A percentile compares a stretch with the other conserved stretches of the same genome.
Evolutionary conservation across 306 rosid genomes (phyloP).

Genomic region (Gastrolobium bilobum): DNA sequence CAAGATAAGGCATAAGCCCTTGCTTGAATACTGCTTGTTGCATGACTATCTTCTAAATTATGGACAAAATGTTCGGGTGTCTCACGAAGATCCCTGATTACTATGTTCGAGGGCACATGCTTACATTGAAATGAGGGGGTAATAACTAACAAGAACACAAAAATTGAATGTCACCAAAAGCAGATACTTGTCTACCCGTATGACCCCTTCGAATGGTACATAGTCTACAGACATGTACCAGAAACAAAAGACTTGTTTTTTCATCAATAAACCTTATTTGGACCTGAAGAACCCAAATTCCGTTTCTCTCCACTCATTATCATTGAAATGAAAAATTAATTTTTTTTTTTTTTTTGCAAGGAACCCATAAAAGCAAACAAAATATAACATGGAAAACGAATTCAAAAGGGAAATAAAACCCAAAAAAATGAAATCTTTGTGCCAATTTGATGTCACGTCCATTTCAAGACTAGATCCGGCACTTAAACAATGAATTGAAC

Average conservation of each 20-base stretch:
- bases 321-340: constrained; percentile 6
- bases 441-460: constrained; percentile 28
- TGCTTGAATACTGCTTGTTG: constrained; percentile 8
- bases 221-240: constrained; percentile 13
- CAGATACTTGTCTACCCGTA: background rate
- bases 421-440: background rate
- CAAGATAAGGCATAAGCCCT: constrained; percentile 3
- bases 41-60: background rate
- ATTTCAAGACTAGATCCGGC: constrained; percentile 57
- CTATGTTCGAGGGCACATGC: constrained; percentile 22
- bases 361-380: constrained; percentile 38
- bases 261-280: constrained; percentile 14
- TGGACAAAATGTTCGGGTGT: constrained; percentile 15
- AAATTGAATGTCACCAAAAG: constrained; percentile 15
- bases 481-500: constrained; percentile 46
- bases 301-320: background rate
- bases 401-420: background rate
- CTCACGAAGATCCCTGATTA: background rate
- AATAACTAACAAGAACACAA: background rate
- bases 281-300: constrained; percentile 24
- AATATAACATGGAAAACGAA: constrained; percentile 38
- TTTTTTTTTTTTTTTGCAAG: background rate
- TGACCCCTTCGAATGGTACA: background rate
- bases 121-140: constrained; percentile 6
- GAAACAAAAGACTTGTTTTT: background rate